Evolutionary conservation across 768 basidiomycete genomes (phyloP), one percentile per base, ranked within the genome.

Genomic region (Tulasnella sp.): DNA sequence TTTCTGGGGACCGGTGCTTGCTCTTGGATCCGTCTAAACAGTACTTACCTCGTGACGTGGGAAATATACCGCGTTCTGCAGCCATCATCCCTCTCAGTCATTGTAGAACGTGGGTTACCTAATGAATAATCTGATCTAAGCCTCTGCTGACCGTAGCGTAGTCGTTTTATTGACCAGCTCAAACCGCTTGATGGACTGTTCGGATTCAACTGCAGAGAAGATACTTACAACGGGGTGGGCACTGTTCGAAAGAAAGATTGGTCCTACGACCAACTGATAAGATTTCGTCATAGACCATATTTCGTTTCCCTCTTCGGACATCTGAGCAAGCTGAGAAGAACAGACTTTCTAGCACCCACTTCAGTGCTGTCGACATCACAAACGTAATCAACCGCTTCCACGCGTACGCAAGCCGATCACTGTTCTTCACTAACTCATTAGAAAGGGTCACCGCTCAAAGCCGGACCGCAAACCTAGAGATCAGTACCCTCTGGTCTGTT

Each of bases 21-120:
- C 83, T 86, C 66, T 73, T 87, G 29, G 83, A 86, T 76, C 86
- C 86, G 0, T 81, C 82, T 1, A 81, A 81, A 64, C 74, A 73
- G 17, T 80, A 83, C 75, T 79, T 86, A 14, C 83, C 84, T 3
- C 62, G 59, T 4, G 44, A 9, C 17, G 19, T 7, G 11, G 40
- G 68, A 22, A 44, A 44, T 26, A 6, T n/a, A 14, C 14, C 16
- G 36, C 41, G 68, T 34, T 42, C 68, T 16, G 68, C 26, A 8
- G 22, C 26, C 26, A 14, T 47, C n/a, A n/a, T 44, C 16, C 12
- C 68, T 44, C 42, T 69, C n/a, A 34, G n/a, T 19, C 14, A 14
- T n/a, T 69, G 39, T 29, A 35, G 7, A 36, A 59, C 7, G 68
- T 69, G 29, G 16, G 68, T 34, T 22, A 6, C 39, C 14, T 29